Percentiles rank a stretch among this genome's conserved stretches.
These are phyloP conservation scores for Henckelia pumila DNA, from an alignment of 257 asterid genomes.

Conservation along the genomic window DNA sequence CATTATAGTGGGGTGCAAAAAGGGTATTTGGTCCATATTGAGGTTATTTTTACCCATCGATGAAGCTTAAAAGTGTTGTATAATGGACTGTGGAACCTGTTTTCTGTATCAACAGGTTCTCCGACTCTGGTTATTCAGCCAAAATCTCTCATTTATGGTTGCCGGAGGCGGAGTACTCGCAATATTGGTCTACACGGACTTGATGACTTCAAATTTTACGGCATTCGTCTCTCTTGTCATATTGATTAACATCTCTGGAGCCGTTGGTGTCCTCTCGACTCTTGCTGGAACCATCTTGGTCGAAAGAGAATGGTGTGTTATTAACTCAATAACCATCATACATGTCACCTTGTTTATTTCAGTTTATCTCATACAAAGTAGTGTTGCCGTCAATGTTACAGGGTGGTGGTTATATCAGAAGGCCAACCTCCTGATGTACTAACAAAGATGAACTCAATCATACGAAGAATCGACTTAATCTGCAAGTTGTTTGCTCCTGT, in stretches of 20 bases:
- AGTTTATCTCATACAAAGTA: not conserved
- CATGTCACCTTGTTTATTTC: not conserved
- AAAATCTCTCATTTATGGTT: constrained; percentile 63
- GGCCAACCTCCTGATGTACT: constrained; percentile 53
- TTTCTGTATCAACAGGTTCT: constrained; percentile 46
- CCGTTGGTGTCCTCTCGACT: constrained; percentile 75
- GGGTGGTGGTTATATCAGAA: constrained; percentile 92
- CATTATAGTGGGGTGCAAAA: no score
- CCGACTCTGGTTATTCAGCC: constrained; percentile 63
- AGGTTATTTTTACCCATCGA: no score
- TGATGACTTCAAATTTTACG: constrained; percentile 35
- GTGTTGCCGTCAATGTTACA: constrained; percentile 27
- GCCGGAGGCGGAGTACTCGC: constrained; percentile 86
- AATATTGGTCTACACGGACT: constrained; percentile 41
- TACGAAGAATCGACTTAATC: constrained; percentile 72
- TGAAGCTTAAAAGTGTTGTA: no score
- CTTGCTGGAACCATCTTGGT: constrained; percentile 89
- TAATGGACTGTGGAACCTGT: not conserved
- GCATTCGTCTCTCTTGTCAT: constrained; percentile 49
- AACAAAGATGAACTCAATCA: constrained; percentile 74
- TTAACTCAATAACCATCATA: not conserved
- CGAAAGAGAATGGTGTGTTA: constrained; percentile 85
- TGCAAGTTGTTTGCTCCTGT: constrained; percentile 88
- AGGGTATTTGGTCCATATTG: no score
- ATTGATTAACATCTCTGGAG: constrained; percentile 69